Evolutionary conservation across 495 filamentous ascomycete species (phyloP), one percentile per base, ranked within the genome.

Genomic region (Recurvomyces mirabilis): DNA sequence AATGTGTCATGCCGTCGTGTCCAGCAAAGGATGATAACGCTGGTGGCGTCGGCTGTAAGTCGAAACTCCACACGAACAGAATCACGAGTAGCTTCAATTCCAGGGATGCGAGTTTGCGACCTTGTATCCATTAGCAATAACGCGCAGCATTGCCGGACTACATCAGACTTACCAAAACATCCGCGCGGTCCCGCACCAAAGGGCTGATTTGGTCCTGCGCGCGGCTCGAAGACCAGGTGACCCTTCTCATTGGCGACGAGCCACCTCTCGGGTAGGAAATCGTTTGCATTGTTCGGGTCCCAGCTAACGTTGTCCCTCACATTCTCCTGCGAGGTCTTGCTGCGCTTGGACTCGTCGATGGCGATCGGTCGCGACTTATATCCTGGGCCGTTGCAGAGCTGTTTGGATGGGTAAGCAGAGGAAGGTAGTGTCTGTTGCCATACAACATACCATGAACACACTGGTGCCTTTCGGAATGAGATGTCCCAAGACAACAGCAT

Each of bases 251-350:
- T 37, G 13, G 14, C 20, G 9, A 22, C 20, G 13, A 52, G 36
- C 49, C 49, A 52, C 10, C 49, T 25, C 29, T 52, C 49, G 9
- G 49, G 49, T 20, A 25, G 36, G 37, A 51, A 51, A 7, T 9
- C 25, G 1, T 15, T 30, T 5, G 41, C 36, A 15, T 42, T 30
- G 0, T n/a, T 15, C 2, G 19, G 7, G 11, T 46, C 42, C 42
- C 42, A 51, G 14, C 5, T n/a, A 13, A 28, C 41, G 13, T 13
- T 34, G 17, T 41, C 35, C 17, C 23, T 26, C 15, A 23, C 41
- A 12, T 12, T 35, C 12, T 35, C 48, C 7, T 22, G 34, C 18
- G 21, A 21, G 15, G 18, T 26, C 30, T 39, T 29, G 37, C 42
- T 51, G 2, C 48, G 24, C 31, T 20, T 18, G 11, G 11, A 17